phyloP scores from a whole-genome alignment of 2,329 filamentous ascomycete genomes.

The Ilyonectria sp. region DNA sequence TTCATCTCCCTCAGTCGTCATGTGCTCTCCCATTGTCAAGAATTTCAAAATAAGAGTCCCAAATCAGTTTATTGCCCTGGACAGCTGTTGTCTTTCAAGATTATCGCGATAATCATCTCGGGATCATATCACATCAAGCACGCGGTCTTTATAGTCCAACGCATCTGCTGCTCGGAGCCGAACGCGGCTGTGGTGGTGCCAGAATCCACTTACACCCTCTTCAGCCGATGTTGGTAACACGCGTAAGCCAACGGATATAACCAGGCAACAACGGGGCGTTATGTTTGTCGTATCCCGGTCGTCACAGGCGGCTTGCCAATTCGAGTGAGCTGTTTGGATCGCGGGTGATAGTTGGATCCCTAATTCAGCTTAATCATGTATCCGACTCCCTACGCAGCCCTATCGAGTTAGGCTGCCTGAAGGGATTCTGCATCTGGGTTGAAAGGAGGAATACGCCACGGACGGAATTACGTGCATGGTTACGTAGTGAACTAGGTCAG shows the following conservation, averaged over 20 bases:
- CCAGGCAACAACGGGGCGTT: not conserved
- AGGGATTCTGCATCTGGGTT: not conserved
- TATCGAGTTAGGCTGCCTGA: not conserved
- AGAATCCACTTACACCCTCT: not conserved
- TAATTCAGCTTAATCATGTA: not conserved
- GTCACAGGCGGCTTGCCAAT: conserved; percentile 10
- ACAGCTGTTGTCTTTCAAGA: too few species aligned
- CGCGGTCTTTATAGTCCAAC: not conserved
- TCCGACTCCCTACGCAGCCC: not conserved
- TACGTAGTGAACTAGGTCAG: not conserved
- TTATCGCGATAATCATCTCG: not conserved
- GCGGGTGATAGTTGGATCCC: not conserved
- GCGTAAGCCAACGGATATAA: not conserved
- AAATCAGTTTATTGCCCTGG: not conserved
- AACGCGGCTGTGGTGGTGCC: not conserved
- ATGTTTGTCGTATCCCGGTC: not conserved
- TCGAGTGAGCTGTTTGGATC: conserved; percentile 8
- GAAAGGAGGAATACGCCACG: conserved; percentile 3
- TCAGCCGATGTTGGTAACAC: not conserved
- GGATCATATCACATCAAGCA: not conserved
- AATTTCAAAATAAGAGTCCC: not conserved
- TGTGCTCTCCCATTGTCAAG: conserved; percentile 3
- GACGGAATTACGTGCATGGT: conserved; percentile 9
- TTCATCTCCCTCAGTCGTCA: not conserved
- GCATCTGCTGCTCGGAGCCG: not conserved